Evolutionary conservation across 257 asterid species (phyloP).

Genomic region (Solanum clarkiae): DNA sequence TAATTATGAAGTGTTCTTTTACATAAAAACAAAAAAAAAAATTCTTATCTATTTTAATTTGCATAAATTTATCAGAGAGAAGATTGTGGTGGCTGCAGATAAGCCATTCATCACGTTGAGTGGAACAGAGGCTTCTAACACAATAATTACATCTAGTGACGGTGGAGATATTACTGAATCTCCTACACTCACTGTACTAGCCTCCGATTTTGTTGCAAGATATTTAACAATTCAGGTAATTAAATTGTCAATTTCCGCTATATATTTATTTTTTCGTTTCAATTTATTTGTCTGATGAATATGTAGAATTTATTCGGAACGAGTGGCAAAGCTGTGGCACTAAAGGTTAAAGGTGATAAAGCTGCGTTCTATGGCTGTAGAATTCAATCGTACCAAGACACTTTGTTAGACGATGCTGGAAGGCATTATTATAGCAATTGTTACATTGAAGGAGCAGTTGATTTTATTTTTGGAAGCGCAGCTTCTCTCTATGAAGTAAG

Average conservation of each 20-base stretch:
- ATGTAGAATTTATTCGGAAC: constrained; percentile 28
- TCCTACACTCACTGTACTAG: constrained; percentile 28
- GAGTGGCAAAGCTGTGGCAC: constrained; percentile 26
- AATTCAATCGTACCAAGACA: constrained; percentile 35
- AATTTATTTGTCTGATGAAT: neutral
- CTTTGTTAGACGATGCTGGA: constrained; percentile 34
- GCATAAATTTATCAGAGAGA: constrained; percentile 18
- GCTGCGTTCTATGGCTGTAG: constrained; percentile 32
- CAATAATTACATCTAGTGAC: constrained; percentile 29
- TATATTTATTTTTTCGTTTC: neutral
- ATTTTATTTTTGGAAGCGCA: constrained; percentile 35
- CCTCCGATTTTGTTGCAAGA: constrained; percentile 37
- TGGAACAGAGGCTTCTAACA: constrained; percentile 17
- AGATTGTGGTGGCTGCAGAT: constrained; percentile 28
- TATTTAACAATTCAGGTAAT: constrained; percentile 34
- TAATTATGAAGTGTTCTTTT: neutral
- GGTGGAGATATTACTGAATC: constrained; percentile 24
- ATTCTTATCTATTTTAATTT: neutral
- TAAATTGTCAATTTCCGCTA: neutral
- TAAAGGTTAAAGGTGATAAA: constrained; percentile 36
- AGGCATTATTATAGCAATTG: constrained; percentile 36
- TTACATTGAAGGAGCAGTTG: constrained; percentile 43
- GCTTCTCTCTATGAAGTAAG: constrained; percentile 49
- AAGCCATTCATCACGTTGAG: constrained; percentile 40
- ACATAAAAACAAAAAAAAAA: neutral